Evolutionary conservation across 1,139 yeast species (phyloP).

Genomic region (Diutina sp.): DNA sequence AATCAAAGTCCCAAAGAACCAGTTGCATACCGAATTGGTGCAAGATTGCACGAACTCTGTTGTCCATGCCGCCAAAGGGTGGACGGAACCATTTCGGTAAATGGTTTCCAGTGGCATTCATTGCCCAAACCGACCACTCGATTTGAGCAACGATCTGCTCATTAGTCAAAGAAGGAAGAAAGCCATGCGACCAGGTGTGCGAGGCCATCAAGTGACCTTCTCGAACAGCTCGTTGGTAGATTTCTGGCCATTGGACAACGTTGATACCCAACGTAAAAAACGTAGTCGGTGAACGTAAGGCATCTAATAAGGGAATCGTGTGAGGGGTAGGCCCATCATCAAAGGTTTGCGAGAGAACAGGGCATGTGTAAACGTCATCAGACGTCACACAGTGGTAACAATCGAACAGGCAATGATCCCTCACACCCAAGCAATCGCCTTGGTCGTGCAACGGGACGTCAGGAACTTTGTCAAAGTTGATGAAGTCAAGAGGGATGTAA

Average conservation of each 20-base stretch:
- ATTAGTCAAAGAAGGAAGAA: conserved; percentile 63
- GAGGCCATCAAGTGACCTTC: conserved; percentile 74
- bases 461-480: conserved; percentile 37
- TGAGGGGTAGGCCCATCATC: conserved; percentile 84
- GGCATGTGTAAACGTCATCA: conserved; percentile 71
- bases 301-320: not conserved
- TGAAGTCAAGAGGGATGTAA: conserved; percentile 65
- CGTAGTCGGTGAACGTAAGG: conserved; percentile 29
- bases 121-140: conserved; percentile 96
- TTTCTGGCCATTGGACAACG: conserved; percentile 62
- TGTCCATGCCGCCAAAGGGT: conserved; percentile 90
- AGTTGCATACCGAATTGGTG: conserved; percentile 80
- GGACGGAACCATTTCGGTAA: conserved; percentile 94
- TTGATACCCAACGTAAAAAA: conserved; percentile 81
- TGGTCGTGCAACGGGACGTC: conserved; percentile 36
- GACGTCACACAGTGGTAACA: conserved; percentile 68
- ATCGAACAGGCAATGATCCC: conserved; percentile 64
- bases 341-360: conserved; percentile 69
- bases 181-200: conserved; percentile 90
- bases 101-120: conserved; percentile 86
- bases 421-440: conserved; percentile 42
- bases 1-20: conserved; percentile 85
- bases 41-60: conserved; percentile 67
- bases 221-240: conserved; percentile 42
- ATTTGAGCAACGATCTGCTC: conserved; percentile 80